These are phyloP conservation scores for Coniosporium apollinis DNA, from an alignment of 495 filamentous ascomycete species.

Conservation along the genomic window DNA sequence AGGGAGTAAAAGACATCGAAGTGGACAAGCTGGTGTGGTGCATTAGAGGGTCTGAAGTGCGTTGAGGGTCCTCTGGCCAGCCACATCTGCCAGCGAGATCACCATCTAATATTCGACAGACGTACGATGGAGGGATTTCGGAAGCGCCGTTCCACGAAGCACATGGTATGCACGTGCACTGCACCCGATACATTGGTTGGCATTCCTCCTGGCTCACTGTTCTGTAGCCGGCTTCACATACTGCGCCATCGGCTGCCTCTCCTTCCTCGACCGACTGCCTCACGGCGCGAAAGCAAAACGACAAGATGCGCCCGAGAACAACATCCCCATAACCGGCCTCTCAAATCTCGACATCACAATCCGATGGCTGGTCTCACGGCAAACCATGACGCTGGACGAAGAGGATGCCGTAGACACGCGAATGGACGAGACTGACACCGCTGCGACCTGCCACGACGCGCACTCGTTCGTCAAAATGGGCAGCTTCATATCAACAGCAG, in stretches of 20 bases:
- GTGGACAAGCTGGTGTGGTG: constrained; percentile 50
- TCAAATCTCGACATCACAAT: constrained; percentile 30
- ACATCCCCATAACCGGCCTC: constrained; percentile 10
- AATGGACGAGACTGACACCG: constrained; percentile 12
- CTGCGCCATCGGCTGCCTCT: constrained; percentile 61
- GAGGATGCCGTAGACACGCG: constrained; percentile 26
- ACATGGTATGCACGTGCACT: constrained; percentile 45
- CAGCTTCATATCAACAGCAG: constrained; percentile 10
- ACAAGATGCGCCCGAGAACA: background rate
- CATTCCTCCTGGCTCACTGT: constrained; percentile 1
- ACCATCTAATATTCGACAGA: constrained; percentile 29
- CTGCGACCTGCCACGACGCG: constrained; percentile 12
- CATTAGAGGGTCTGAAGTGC: constrained; percentile 54
- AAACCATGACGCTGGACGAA: constrained; percentile 27
- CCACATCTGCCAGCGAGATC: no score
- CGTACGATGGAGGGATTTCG: constrained; percentile 79
- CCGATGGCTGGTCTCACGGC: constrained; percentile 54
- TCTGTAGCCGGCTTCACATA: constrained; percentile 67
- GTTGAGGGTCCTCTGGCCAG: constrained; percentile 10
- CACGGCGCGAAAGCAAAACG: background rate
- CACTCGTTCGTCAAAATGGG: constrained; percentile 13
- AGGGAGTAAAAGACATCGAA: constrained; percentile 54
- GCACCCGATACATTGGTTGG: background rate
- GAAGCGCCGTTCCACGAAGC: constrained; percentile 72
- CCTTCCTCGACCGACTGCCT: constrained; percentile 43